Evolutionary conservation across 345 rosid genomes (phyloP).

Genomic region (Eucalyptus curtisii): DNA sequence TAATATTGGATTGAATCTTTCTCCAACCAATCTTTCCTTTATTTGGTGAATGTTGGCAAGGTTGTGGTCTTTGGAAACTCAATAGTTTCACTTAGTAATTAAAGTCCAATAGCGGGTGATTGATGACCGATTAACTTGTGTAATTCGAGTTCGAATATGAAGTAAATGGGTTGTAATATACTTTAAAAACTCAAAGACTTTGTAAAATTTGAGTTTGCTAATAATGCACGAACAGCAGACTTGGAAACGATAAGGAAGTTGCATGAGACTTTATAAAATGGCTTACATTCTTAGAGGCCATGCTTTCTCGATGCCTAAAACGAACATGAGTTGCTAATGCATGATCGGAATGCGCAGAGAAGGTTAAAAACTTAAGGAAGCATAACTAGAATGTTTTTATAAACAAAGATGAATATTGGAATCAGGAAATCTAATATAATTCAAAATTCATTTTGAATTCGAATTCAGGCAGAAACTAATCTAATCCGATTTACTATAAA

Average conservation of each 20-base stretch:
- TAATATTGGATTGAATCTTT: too few species aligned
- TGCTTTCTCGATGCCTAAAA: not conserved
- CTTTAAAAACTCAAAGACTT: not conserved
- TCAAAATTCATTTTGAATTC: not conserved
- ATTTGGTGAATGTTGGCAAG: too few species aligned
- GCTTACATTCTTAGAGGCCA: not conserved
- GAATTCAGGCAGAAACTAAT: not conserved
- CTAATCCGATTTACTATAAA: not conserved
- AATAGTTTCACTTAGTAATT: not conserved
- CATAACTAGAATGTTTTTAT: not conserved
- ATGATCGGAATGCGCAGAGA: not conserved
- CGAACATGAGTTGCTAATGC: not conserved
- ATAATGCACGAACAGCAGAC: not conserved
- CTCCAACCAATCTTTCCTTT: too few species aligned
- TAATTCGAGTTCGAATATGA: not conserved
- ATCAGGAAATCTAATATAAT: not conserved
- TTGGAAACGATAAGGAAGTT: not conserved
- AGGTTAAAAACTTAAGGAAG: not conserved
- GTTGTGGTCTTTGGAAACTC: too few species aligned
- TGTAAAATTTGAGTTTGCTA: not conserved
- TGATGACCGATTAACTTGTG: not conserved
- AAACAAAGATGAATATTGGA: not conserved
- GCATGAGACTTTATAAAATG: not conserved
- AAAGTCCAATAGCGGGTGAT: not conserved
- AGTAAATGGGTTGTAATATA: not conserved